Percentiles rank a stretch among this genome's conserved stretches.
Evolutionary conservation across 2,329 filamentous ascomycete genomes (phyloP).

Genomic region (Monosporascus ibericus): DNA sequence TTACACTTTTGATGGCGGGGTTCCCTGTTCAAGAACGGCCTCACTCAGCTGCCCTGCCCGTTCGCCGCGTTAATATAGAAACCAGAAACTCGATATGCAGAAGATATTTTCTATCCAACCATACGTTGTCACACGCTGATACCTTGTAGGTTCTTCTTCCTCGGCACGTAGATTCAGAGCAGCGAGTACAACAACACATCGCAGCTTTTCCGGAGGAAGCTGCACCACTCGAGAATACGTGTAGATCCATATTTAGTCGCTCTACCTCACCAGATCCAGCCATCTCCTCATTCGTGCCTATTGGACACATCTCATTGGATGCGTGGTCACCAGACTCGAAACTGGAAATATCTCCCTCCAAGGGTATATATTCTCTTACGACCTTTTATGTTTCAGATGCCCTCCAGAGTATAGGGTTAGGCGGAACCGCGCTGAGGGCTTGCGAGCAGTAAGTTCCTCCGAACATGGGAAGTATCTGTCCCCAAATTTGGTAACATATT

Average conservation of each 20-base stretch:
- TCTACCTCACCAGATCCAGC: conserved; percentile 10
- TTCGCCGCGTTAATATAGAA: too few relatives aligned
- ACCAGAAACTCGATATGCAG: too few relatives aligned
- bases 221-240: conserved; percentile 9
- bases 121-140: conserved; percentile 11
- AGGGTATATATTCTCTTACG: conserved; percentile 16
- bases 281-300: conserved; percentile 15
- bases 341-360: conserved; percentile 9
- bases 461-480: neutral
- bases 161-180: conserved; percentile 3
- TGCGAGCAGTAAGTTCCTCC: conserved; percentile 13
- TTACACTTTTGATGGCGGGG: too few relatives aligned
- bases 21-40: too few relatives aligned
- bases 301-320: conserved; percentile 27
- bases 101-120: conserved; percentile 2
- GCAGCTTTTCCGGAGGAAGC: conserved; percentile 11
- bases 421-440: conserved; percentile 11
- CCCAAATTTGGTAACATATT: neutral
- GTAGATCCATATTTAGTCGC: conserved; percentile 10
- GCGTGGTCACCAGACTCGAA: conserved; percentile 8
- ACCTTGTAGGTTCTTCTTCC: conserved; percentile 8
- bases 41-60: too few relatives aligned
- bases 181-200: conserved; percentile 16
- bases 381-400: conserved; percentile 19
- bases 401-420: conserved; percentile 17